These are phyloP conservation scores for Pseudogymnoascus sp. DNA, from an alignment of 2,329 filamentous ascomycete genomes.

Conservation along the genomic window DNA sequence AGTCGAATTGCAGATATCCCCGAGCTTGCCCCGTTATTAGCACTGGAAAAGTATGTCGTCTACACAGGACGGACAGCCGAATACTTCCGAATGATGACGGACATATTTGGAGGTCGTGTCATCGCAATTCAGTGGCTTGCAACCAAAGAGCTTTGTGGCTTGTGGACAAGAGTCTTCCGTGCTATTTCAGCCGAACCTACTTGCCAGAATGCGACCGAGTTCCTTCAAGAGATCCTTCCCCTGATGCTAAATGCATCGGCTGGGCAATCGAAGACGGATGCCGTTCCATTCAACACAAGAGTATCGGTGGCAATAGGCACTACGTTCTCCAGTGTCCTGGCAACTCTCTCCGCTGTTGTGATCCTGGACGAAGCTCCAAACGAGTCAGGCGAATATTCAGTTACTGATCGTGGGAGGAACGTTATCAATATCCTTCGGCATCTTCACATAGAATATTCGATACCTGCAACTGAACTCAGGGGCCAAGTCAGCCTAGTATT, in stretches of 20 bases:
- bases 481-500: neutral
- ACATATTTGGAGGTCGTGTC: slow-evolving; percentile 28
- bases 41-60: slow-evolving; percentile 29
- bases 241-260: neutral
- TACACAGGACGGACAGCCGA: slow-evolving; percentile 27
- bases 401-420: neutral
- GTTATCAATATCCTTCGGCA: slow-evolving; percentile 5
- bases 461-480: neutral
- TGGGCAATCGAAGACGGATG: neutral
- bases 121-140: slow-evolving; percentile 39
- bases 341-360: slow-evolving; percentile 32
- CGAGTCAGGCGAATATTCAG: neutral
- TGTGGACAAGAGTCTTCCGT: slow-evolving; percentile 35
- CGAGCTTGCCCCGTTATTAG: slow-evolving; percentile 26
- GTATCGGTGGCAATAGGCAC: slow-evolving; percentile 21
- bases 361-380: slow-evolving; percentile 19
- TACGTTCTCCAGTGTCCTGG: slow-evolving; percentile 35
- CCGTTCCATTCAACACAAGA: neutral
- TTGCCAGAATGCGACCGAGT: slow-evolving; percentile 11
- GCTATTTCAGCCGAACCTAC: slow-evolving; percentile 27
- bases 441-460: slow-evolving; percentile 7
- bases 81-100: slow-evolving; percentile 31
- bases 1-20: slow-evolving; percentile 24
- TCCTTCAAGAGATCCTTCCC: slow-evolving; percentile 11
- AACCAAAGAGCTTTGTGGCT: slow-evolving; percentile 31